These are phyloP conservation scores for Tephrocybe sp. DNA, from an alignment of 768 basidiomycete species.

Conservation along the genomic window DNA sequence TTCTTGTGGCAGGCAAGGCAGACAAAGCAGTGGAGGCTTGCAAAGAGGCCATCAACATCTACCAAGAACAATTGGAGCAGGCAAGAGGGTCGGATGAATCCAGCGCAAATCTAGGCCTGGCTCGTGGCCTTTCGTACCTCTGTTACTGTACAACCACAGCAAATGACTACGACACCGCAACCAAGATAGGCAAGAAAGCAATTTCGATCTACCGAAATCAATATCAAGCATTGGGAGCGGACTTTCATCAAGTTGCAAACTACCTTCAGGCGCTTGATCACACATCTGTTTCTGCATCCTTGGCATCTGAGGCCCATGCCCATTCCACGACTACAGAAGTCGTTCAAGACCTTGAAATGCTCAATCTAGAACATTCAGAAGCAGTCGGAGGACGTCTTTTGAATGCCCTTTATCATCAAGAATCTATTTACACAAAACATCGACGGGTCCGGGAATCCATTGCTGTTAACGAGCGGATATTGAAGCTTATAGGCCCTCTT, in stretches of 20 bases:
- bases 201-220: neutral
- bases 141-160: neutral
- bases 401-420: constrained; percentile 1
- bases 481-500: neutral
- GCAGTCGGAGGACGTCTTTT: constrained; percentile 1
- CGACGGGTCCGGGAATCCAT: constrained; percentile 9
- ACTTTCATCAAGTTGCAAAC: neutral
- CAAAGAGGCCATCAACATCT: constrained; percentile 12
- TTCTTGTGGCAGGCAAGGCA: constrained; percentile 1
- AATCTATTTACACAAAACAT: constrained; percentile 8
- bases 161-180: neutral
- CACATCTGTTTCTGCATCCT: neutral
- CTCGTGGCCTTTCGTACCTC: constrained; percentile 6
- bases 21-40: constrained; percentile 10
- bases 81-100: neutral
- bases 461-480: neutral
- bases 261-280: constrained; percentile 1
- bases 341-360: constrained; percentile 3
- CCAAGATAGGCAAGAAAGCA: neutral
- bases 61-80: constrained; percentile 2
- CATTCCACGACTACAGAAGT: constrained; percentile 2
- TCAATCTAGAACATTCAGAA: neutral
- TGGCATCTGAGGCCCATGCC: neutral
- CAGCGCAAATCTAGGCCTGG: neutral
- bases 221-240: neutral